Conservation (phyloP, 305 asterid species). For the Solanum hybrid region DNA sequence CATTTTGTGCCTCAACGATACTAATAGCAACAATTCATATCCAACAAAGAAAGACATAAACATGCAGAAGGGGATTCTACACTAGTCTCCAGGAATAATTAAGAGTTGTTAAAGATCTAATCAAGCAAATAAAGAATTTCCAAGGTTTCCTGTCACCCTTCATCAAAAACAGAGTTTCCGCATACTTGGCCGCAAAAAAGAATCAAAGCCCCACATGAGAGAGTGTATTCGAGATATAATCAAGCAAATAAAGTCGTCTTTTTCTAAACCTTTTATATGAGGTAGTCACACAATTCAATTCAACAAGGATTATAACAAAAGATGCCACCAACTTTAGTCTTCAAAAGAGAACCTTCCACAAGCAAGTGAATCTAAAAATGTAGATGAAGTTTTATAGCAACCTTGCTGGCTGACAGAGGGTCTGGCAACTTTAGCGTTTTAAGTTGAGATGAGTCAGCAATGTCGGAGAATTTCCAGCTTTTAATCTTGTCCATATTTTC, state of each 20-base stretch:
- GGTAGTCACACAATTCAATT: neutral
- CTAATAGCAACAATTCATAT: neutral
- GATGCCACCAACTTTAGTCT: neutral
- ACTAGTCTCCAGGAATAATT: conserved; percentile 5
- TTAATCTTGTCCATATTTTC: conserved; percentile 57
- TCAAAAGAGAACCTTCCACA: neutral
- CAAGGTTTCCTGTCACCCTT: neutral
- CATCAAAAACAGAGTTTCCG: neutral
- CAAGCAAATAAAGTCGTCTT: neutral
- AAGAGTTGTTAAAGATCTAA: neutral
- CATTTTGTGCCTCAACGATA: neutral
- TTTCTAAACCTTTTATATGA: neutral
- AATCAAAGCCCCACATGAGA: neutral
- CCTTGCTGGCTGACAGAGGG: conserved; percentile 73
- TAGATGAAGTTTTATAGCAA: conserved; percentile 16
- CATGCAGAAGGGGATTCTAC: conserved; percentile 1
- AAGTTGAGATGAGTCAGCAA: conserved; percentile 68
- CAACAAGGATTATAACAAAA: neutral
- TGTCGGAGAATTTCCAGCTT: conserved; percentile 83
- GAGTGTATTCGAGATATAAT: neutral
- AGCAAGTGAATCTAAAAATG: neutral
- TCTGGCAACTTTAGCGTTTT: conserved; percentile 83
- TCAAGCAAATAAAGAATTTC: neutral
- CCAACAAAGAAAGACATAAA: neutral
- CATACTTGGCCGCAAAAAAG: neutral